These are phyloP conservation scores for Phytophthora idaei DNA, from an alignment of 352 stramenopile genomes.

Conservation along the genomic window DNA sequence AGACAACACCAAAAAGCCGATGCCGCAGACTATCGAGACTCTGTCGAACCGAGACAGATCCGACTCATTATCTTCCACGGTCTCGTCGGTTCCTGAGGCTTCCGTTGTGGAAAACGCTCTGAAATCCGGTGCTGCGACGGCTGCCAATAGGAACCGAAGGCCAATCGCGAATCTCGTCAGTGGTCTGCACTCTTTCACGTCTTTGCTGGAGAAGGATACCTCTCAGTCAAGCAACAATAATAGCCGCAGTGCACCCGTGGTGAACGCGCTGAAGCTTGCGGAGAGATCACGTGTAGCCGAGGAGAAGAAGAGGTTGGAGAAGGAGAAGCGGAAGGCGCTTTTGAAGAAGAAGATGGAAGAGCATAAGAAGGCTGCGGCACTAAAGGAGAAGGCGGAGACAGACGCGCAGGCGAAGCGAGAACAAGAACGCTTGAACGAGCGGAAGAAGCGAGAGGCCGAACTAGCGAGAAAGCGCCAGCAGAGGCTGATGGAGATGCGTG, in stretches of 20 bases:
- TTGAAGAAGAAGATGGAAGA: constrained; percentile 78
- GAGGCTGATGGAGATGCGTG: constrained; percentile 68
- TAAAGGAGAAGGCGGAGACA: constrained; percentile 80
- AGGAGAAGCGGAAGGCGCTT: constrained; percentile 64
- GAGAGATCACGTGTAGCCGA: constrained; percentile 69
- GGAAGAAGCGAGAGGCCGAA: constrained; percentile 73
- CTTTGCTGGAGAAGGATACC: constrained; percentile 67
- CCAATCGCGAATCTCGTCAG: constrained; percentile 69
- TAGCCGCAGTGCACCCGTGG: constrained; percentile 49
- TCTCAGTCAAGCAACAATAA: constrained; percentile 33
- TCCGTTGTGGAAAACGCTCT: constrained; percentile 33
- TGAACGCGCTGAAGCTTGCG: constrained; percentile 76
- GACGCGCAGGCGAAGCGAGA: constrained; percentile 70
- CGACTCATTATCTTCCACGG: constrained; percentile 59
- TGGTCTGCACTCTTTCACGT: constrained; percentile 74
- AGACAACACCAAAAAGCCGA: background rate
- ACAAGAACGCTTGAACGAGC: constrained; percentile 66
- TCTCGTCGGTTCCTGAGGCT: constrained; percentile 59
- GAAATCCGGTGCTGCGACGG: constrained; percentile 19
- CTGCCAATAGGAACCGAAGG: constrained; percentile 34
- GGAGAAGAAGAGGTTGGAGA: constrained; percentile 72
- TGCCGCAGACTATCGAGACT: background rate
- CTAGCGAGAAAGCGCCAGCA: constrained; percentile 66
- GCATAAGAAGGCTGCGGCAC: constrained; percentile 66
- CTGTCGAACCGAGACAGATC: constrained; percentile 13